phyloP scores from a whole-genome alignment of 2,329 filamentous ascomycete species.

The Aspergillus texensis region DNA sequence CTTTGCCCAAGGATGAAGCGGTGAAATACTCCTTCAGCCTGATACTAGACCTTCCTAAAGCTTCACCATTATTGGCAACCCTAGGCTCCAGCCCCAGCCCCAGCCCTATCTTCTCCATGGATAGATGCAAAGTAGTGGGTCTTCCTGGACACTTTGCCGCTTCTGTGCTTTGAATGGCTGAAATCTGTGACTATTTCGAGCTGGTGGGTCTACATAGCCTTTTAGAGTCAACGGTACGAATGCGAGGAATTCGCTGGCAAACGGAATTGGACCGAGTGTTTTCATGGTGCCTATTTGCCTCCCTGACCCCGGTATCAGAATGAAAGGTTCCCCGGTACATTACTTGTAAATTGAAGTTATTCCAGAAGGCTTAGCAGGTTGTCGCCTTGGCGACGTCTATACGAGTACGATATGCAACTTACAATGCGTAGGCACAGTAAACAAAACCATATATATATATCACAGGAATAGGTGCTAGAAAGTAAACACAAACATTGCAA shows the following conservation, averaged over 20 bases:
- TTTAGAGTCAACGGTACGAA: conserved; percentile 10
- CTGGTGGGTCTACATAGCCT: not conserved
- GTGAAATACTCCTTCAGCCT: no score
- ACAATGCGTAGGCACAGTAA: not conserved
- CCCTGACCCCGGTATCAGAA: not conserved
- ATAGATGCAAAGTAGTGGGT: no score
- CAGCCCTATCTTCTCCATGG: no score
- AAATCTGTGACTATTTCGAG: not conserved
- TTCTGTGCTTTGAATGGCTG: no score
- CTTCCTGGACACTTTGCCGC: no score
- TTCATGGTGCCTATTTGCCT: not conserved
- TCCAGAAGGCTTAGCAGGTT: not conserved
- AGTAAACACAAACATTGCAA: no score
- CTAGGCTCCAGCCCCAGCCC: no score
- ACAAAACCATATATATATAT: not conserved
- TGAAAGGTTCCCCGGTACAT: not conserved
- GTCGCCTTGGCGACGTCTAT: not conserved
- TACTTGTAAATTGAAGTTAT: not conserved
- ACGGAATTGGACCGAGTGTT: not conserved
- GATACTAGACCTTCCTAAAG: no score
- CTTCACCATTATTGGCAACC: no score
- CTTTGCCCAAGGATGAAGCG: no score
- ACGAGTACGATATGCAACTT: not conserved
- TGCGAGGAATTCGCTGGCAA: not conserved
- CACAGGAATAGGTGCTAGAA: no score